These are phyloP conservation scores for Clitoria ternatea DNA, from an alignment of 306 rosid genomes.

Conservation along the genomic window DNA sequence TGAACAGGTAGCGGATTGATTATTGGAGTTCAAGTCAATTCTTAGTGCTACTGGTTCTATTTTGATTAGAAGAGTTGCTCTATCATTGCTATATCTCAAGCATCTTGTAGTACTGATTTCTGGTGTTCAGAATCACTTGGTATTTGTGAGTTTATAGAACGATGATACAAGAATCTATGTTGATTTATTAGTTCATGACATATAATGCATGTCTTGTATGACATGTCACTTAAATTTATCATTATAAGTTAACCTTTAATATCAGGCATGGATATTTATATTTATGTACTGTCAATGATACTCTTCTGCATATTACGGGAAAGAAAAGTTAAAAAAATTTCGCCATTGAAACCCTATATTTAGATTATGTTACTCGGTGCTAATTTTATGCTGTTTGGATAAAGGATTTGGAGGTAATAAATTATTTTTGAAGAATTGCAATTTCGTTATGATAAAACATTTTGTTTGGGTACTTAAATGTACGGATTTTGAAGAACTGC, in stretches of 20 bases:
- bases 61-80: conserved; percentile 12
- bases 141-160: conserved; percentile 21
- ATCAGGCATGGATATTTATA: conserved; percentile 10
- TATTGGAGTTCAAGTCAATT: conserved; percentile 18
- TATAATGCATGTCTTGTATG: conserved; percentile 21
- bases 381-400: neutral
- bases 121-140: neutral
- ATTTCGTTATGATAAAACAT: neutral
- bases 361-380: neutral
- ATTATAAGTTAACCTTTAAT: conserved; percentile 27
- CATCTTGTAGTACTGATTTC: conserved; percentile 9
- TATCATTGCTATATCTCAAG: conserved; percentile 4
- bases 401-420: neutral
- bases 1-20: conserved; percentile 43
- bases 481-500: neutral
- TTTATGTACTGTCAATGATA: neutral
- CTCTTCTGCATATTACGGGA: neutral
- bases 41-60: conserved; percentile 10
- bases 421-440: neutral
- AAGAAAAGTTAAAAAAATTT: neutral
- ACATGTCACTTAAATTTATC: conserved; percentile 26
- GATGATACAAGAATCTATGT: conserved; percentile 20
- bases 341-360: neutral
- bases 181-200: conserved; percentile 12
- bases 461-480: neutral